Percentiles rank a stretch among this genome's conserved stretches.
Conservation (phyloP, 2,329 filamentous ascomycete genomes). For the Penicillium crustosum region DNA sequence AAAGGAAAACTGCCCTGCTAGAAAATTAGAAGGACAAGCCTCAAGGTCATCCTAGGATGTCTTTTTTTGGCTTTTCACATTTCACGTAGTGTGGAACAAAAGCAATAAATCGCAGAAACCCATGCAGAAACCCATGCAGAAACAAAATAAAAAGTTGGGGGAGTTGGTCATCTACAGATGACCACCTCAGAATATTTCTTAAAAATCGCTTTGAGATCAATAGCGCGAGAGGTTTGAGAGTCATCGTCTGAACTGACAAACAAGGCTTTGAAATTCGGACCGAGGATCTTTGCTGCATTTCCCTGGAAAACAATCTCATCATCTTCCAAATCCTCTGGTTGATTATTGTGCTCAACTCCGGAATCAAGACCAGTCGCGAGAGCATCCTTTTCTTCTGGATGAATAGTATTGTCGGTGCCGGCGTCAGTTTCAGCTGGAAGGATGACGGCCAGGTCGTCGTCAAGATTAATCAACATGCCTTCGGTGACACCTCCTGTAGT, state of each 20-base stretch:
- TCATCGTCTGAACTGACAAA: neutral
- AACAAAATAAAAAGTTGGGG: neutral
- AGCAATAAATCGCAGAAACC: neutral
- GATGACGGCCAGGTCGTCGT: neutral
- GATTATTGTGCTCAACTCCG: neutral
- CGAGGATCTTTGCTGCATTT: neutral
- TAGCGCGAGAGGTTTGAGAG: too few relatives aligned
- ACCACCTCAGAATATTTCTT: neutral
- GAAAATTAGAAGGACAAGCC: neutral
- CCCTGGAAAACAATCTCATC: neutral
- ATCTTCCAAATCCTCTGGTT: neutral
- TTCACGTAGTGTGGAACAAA: too few relatives aligned
- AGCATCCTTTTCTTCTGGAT: neutral
- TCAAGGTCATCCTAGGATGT: neutral
- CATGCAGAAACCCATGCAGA: neutral
- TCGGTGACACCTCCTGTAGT: neutral
- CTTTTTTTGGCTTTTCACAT: neutral
- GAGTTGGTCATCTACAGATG: neutral
- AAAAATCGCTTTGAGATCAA: neutral
- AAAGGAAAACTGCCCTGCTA: neutral
- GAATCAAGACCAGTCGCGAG: neutral
- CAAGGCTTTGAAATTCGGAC: neutral
- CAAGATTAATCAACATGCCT: neutral
- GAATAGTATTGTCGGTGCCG: too few relatives aligned
- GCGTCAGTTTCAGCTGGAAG: neutral